phyloP scores from a whole-genome alignment of 2,329 filamentous ascomycete species.

The Sclerotinia sclerotiorum region DNA sequence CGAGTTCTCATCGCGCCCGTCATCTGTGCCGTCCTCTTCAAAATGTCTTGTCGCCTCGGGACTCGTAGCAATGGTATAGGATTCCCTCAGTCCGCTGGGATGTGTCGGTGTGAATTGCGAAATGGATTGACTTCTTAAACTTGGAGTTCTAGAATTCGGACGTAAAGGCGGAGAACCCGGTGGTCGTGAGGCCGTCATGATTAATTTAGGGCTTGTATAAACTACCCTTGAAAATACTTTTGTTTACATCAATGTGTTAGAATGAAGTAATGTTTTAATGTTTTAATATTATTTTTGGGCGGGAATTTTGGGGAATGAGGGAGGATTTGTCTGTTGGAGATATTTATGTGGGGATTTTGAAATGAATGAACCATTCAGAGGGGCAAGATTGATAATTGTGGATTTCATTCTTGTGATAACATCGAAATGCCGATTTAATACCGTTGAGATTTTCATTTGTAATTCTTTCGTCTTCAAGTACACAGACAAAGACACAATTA shows the following conservation, averaged over 20 bases:
- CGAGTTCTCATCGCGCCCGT: not conserved
- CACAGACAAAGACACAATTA: not conserved
- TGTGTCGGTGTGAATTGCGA: slow-evolving; percentile 30
- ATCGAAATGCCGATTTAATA: slow-evolving; percentile 5
- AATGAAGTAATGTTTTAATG: slow-evolving; percentile 10
- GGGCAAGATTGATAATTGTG: slow-evolving; percentile 3
- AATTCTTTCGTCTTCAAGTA: not conserved
- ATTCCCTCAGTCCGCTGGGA: slow-evolving; percentile 38
- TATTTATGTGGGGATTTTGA: slow-evolving; percentile 4
- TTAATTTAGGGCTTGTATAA: slow-evolving; percentile 5
- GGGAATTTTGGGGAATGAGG: not conserved
- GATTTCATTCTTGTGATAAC: not conserved
- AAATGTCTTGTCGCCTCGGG: slow-evolving; percentile 23
- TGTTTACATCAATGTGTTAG: slow-evolving; percentile 11
- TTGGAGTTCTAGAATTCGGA: slow-evolving; percentile 8
- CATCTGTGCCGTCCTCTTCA: slow-evolving; percentile 30
- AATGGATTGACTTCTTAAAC: slow-evolving; percentile 16
- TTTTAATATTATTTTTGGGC: not conserved
- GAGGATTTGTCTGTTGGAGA: not conserved
- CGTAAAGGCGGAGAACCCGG: slow-evolving; percentile 14
- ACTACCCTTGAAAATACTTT: slow-evolving; percentile 4
- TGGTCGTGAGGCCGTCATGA: slow-evolving; percentile 20
- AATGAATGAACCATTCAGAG: slow-evolving; percentile 2
- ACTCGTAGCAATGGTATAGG: slow-evolving; percentile 34
- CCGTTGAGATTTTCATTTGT: slow-evolving; percentile 17